A percentile compares a stretch with the other conserved stretches of the same genome.
Evolutionary conservation across 106 monocot genomes (phyloP).

Genomic region (Posidonia australis): DNA sequence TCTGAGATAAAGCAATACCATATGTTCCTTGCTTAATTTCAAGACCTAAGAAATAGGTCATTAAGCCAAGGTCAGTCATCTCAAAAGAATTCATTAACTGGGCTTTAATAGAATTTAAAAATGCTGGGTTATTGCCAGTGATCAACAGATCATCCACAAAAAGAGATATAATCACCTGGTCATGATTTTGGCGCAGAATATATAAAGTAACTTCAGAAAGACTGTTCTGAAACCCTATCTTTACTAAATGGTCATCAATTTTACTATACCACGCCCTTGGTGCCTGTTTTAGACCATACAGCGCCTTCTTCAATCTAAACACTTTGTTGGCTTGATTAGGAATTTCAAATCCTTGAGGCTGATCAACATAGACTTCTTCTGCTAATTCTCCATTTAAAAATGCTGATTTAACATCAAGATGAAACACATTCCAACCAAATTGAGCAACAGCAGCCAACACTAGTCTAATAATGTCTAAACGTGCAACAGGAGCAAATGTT

Average conservation of each 20-base stretch:
- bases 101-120: too few species aligned
- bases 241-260: background rate
- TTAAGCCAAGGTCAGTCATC: too few species aligned
- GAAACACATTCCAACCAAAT: background rate
- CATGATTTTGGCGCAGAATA: too few species aligned
- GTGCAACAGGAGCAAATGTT: constrained; percentile 1
- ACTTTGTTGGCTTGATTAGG: background rate
- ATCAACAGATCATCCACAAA: too few species aligned
- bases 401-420: constrained; percentile 2
- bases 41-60: too few species aligned
- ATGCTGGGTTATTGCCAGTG: too few species aligned
- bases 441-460: background rate
- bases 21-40: too few species aligned
- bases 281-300: constrained; percentile 2
- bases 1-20: too few species aligned
- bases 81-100: too few species aligned
- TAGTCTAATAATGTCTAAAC: constrained; percentile 1
- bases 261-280: constrained; percentile 5
- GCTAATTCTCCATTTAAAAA: constrained; percentile 7
- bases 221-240: too few species aligned
- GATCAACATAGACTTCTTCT: constrained; percentile 3
- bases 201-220: too few species aligned
- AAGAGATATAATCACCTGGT: too few species aligned
- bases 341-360: background rate
- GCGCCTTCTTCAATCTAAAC: background rate